Percentiles rank a stretch among this genome's conserved stretches.
These are phyloP conservation scores for Candida silvicultrix DNA, from an alignment of 805 yeast species.

Conservation along the genomic window DNA sequence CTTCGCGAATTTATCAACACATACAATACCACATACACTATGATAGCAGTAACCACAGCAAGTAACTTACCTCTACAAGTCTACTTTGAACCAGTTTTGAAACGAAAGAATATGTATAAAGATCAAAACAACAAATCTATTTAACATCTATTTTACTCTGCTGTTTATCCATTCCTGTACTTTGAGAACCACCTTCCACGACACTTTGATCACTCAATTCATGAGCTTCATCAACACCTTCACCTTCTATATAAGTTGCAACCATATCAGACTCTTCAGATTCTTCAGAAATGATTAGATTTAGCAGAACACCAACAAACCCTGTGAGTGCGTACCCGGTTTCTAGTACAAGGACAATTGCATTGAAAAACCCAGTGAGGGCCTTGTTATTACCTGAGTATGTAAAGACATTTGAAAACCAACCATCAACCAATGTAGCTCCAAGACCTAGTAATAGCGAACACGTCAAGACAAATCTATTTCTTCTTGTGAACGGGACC, in stretches of 20 bases:
- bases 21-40: too few species aligned
- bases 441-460: conserved; percentile 62
- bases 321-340: conserved; percentile 73
- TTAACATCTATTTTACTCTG: neutral
- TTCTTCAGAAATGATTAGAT: conserved; percentile 54
- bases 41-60: too few species aligned
- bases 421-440: conserved; percentile 53
- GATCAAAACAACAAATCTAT: too few species aligned
- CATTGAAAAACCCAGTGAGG: conserved; percentile 56
- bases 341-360: conserved; percentile 62
- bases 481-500: conserved; percentile 56
- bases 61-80: too few species aligned
- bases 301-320: conserved; percentile 52
- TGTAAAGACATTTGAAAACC: conserved; percentile 63
- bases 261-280: conserved; percentile 30
- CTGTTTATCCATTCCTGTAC: neutral
- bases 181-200: neutral
- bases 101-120: too few species aligned
- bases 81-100: too few species aligned
- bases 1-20: too few species aligned
- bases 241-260: conserved; percentile 13
- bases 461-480: conserved; percentile 63
- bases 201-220: conserved; percentile 2
- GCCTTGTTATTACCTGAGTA: conserved; percentile 52
- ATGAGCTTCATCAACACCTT: conserved; percentile 3